Percentiles rank a stretch among this genome's conserved stretches.
Evolutionary conservation across 169 alveolate species (phyloP).

Genomic region (Plasmodium malariae): DNA sequence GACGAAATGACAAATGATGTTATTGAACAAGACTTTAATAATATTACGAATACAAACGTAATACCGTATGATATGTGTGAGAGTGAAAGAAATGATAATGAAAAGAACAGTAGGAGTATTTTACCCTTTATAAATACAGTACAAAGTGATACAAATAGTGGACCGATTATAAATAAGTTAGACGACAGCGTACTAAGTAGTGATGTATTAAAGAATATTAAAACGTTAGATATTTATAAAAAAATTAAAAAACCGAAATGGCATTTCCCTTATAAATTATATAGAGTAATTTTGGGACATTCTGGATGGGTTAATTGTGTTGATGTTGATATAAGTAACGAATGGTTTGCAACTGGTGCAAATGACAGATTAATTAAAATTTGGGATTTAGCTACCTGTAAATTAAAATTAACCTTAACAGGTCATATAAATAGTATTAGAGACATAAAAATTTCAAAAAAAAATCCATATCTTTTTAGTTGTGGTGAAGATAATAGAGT

Average conservation of each 20-base stretch:
- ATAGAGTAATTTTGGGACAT: slow-evolving; percentile 98
- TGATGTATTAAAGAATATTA: slow-evolving; percentile 79
- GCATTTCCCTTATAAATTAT: slow-evolving; percentile 98
- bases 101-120: slow-evolving; percentile 29
- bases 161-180: slow-evolving; percentile 60
- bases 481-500: slow-evolving; percentile 98
- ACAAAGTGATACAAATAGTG: slow-evolving; percentile 18
- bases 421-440: slow-evolving; percentile 98
- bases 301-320: slow-evolving; percentile 99
- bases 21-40: slow-evolving; percentile 7
- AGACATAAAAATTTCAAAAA: slow-evolving; percentile 93
- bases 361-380: slow-evolving; percentile 97
- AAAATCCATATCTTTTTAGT: slow-evolving; percentile 98
- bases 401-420: slow-evolving; percentile 95
- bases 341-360: slow-evolving; percentile 97
- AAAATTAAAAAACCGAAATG: slow-evolving; percentile 88
- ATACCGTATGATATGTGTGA: slow-evolving; percentile 8
- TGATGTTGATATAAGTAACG: slow-evolving; percentile 96
- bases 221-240: slow-evolving; percentile 78
- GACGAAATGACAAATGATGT: slow-evolving; percentile 29
- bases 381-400: slow-evolving; percentile 99
- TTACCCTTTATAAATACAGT: slow-evolving; percentile 6
- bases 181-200: slow-evolving; percentile 79
- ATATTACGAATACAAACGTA: neutral
- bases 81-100: slow-evolving; percentile 7